Evolutionary conservation across 345 rosid genomes (phyloP).

Genomic region (Citrus glauca): DNA sequence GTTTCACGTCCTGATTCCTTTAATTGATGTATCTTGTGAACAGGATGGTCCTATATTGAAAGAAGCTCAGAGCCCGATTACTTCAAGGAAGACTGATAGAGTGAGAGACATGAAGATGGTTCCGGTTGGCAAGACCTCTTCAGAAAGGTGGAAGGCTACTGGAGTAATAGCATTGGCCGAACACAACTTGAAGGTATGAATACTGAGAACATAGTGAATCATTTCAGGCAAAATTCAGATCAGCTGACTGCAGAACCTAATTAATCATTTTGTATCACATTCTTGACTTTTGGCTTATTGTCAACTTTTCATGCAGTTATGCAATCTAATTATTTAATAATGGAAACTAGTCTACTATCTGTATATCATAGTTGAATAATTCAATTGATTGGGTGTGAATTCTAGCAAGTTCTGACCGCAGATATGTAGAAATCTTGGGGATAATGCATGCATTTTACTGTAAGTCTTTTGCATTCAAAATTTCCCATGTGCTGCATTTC

Average conservation of each 20-base stretch:
- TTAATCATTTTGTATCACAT: background rate
- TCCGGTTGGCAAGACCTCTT: constrained; percentile 41
- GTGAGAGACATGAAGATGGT: constrained; percentile 24
- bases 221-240: background rate
- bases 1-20: background rate
- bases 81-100: constrained; percentile 34
- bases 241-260: background rate
- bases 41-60: constrained; percentile 76
- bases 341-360: background rate
- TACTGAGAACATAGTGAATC: background rate
- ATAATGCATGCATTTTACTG: background rate
- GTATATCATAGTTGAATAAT: background rate
- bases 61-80: constrained; percentile 51
- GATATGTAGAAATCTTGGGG: background rate
- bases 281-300: background rate
- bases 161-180: constrained; percentile 71
- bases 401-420: background rate
- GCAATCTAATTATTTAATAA: background rate
- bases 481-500: background rate
- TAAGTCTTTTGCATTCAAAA: background rate
- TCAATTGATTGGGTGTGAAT: background rate
- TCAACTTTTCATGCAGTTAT: background rate
- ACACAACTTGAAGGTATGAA: constrained; percentile 62
- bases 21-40: constrained; percentile 4
- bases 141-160: constrained; percentile 70